phyloP scores from a whole-genome alignment of 2,329 filamentous ascomycete species.

The Pseudocercospora cruenta region DNA sequence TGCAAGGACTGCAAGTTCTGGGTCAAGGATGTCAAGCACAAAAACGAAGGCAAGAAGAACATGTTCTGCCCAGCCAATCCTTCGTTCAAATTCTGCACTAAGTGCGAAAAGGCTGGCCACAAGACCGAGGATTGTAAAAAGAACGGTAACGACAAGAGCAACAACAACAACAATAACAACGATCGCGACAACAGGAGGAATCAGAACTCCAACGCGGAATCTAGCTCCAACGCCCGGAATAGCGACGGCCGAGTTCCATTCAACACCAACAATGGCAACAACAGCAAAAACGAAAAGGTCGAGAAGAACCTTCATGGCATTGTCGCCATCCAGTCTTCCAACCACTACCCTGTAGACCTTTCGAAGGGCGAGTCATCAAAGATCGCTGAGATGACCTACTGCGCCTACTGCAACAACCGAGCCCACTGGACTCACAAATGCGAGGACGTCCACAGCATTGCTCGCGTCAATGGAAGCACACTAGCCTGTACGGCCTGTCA shows the following conservation, averaged over 20 bases:
- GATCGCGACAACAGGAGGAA: not conserved
- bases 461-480: not conserved
- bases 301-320: not conserved
- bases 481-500: constrained; percentile 16
- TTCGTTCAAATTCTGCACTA: not conserved
- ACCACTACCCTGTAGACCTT: not conserved
- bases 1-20: not conserved
- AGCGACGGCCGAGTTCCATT: not conserved
- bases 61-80: not conserved
- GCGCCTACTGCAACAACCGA: constrained; percentile 12
- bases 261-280: not conserved
- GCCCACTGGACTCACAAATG: constrained; percentile 13
- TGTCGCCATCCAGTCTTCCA: not conserved
- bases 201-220: constrained; percentile 4
- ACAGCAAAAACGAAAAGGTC: not conserved
- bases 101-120: not conserved
- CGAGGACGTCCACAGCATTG: not conserved
- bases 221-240: not conserved
- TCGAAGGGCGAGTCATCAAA: not conserved
- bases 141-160: not conserved
- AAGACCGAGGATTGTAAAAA: not conserved
- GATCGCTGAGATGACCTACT: constrained; percentile 5
- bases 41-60: constrained; percentile 1
- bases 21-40: not conserved
- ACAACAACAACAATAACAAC: constrained; percentile 7